phyloP scores from a whole-genome alignment of 2,329 filamentous ascomycete genomes.

The Chaetomium sp. region DNA sequence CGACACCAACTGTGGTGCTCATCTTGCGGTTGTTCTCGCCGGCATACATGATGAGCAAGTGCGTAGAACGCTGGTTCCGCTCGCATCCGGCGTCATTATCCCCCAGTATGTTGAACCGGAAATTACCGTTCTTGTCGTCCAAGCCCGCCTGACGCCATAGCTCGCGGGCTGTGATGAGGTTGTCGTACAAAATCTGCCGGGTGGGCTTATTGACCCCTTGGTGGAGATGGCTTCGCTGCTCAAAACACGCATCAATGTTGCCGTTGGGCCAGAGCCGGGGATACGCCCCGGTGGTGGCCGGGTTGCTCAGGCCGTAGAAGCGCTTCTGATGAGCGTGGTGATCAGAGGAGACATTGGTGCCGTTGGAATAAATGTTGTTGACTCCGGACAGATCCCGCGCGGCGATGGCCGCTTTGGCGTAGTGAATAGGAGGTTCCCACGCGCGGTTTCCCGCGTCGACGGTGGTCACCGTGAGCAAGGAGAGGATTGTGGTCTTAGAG shows the following conservation, averaged over 20 bases:
- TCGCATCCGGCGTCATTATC: constrained; percentile 5
- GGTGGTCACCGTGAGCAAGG: neutral
- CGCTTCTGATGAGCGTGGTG: constrained; percentile 12
- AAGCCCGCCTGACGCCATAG: constrained; percentile 1
- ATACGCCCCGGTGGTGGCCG: neutral
- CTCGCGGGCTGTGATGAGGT: constrained; percentile 6
- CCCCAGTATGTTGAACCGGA: constrained; percentile 6
- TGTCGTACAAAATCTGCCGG: constrained; percentile 1
- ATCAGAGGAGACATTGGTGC: constrained; percentile 6
- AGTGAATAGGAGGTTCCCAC: constrained; percentile 8
- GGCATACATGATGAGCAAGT: constrained; percentile 13
- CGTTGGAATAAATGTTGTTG: constrained; percentile 14
- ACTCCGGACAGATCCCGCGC: constrained; percentile 8
- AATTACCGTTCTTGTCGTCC: neutral
- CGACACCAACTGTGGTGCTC: constrained; percentile 1
- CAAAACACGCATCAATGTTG: constrained; percentile 14
- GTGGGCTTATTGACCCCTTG: neutral
- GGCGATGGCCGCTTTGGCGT: constrained; percentile 11
- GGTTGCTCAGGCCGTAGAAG: constrained; percentile 3
- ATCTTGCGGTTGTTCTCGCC: constrained; percentile 4
- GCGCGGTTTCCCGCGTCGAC: constrained; percentile 9
- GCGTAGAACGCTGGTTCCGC: constrained; percentile 6
- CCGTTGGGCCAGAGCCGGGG: constrained; percentile 9
- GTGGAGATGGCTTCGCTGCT: neutral
- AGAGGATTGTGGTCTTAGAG: neutral